A percentile compares a stretch with the other conserved stretches of the same genome.
These are phyloP conservation scores for Candida ipomoeae DNA, from an alignment of 805 yeast genomes.

Conservation along the genomic window DNA sequence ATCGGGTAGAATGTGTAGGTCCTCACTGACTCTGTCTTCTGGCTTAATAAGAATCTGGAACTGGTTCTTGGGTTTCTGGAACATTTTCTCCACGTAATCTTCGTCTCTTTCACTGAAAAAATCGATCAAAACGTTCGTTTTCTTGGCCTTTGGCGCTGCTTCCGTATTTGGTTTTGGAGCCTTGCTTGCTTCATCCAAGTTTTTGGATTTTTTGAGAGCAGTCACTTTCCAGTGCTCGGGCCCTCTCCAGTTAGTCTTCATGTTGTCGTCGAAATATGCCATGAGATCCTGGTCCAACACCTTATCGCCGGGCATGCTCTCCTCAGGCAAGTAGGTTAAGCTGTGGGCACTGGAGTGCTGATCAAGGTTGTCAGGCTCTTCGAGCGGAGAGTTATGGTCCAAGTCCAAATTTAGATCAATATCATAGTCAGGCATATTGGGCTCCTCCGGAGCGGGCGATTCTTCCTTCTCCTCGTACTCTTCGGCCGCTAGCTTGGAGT, in stretches of 20 bases:
- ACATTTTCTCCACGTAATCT: slow-evolving; percentile 25
- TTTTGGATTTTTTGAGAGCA: slow-evolving; percentile 37
- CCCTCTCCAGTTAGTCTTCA: slow-evolving; percentile 81
- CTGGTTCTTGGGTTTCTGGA: slow-evolving; percentile 29
- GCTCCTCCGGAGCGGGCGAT: neutral
- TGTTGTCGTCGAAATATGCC: slow-evolving; percentile 75
- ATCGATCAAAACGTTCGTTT: slow-evolving; percentile 24
- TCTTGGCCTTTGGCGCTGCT: slow-evolving; percentile 18
- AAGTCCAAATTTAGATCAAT: slow-evolving; percentile 23
- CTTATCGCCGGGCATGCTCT: slow-evolving; percentile 8
- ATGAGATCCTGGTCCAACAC: slow-evolving; percentile 60
- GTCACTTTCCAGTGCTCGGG: slow-evolving; percentile 85
- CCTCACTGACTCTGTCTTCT: slow-evolving; percentile 25
- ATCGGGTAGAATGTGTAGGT: slow-evolving; percentile 58
- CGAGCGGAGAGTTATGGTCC: slow-evolving; percentile 5
- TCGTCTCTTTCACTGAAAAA: slow-evolving; percentile 34
- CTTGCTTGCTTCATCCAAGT: slow-evolving; percentile 12
- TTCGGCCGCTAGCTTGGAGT: slow-evolving; percentile 25
- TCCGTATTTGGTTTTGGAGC: slow-evolving; percentile 2
- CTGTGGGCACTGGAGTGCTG: slow-evolving; percentile 1
- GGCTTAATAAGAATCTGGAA: slow-evolving; percentile 21
- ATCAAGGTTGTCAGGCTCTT: slow-evolving; percentile 7
- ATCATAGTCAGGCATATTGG: slow-evolving; percentile 10
- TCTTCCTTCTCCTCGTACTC: slow-evolving; percentile 9
- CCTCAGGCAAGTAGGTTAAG: neutral